Percentiles rank a stretch among this genome's conserved stretches.
These are phyloP conservation scores for Euphorbia schlechtendalii DNA, from an alignment of 441 rosid species.

Conservation along the genomic window DNA sequence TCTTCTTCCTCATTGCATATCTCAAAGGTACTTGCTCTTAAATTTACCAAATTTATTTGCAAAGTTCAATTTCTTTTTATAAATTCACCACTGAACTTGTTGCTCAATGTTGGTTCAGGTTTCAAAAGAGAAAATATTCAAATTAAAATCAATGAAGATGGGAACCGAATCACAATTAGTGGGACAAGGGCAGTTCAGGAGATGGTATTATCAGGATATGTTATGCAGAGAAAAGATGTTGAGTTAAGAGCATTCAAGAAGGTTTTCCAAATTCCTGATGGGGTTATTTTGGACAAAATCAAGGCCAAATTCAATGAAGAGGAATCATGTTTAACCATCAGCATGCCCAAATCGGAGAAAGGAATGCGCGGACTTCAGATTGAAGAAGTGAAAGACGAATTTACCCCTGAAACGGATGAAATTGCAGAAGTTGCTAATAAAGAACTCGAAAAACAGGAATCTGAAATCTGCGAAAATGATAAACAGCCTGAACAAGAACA, in stretches of 20 bases:
- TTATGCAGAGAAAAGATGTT: constrained; percentile 50
- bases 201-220: constrained; percentile 57
- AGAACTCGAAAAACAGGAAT: not conserved
- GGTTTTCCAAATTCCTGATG: constrained; percentile 52
- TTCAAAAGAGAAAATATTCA: constrained; percentile 48
- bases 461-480: not conserved
- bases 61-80: not conserved
- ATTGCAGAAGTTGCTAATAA: constrained; percentile 14
- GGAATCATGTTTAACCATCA: constrained; percentile 42
- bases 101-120: constrained; percentile 33
- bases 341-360: constrained; percentile 55
- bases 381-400: constrained; percentile 45
- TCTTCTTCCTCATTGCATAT: constrained; percentile 59
- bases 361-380: constrained; percentile 45
- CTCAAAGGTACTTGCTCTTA: constrained; percentile 41
- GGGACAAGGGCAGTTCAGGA: constrained; percentile 68
- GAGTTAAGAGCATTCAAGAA: constrained; percentile 46
- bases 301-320: constrained; percentile 62
- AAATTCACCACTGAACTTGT: not conserved
- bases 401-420: constrained; percentile 15
- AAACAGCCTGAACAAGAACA: not conserved
- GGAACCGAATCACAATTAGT: constrained; percentile 39
- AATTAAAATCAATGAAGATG: constrained; percentile 61
- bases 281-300: constrained; percentile 51
- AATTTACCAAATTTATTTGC: not conserved